These are phyloP conservation scores for Hirschioporus abietinus DNA, from an alignment of 768 basidiomycete genomes.

Conservation along the genomic window DNA sequence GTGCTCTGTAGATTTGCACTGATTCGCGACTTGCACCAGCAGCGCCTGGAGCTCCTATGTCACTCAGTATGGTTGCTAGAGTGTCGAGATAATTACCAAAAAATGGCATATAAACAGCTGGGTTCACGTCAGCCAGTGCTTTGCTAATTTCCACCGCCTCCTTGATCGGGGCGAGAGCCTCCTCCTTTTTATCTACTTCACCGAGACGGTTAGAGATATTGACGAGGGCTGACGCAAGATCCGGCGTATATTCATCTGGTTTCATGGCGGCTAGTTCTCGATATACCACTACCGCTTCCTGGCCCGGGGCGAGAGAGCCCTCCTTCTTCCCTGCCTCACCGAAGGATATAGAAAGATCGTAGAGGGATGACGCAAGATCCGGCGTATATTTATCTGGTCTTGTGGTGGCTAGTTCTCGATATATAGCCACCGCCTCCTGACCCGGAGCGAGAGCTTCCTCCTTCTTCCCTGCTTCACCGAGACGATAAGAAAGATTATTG, in stretches of 20 bases:
- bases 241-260: not conserved
- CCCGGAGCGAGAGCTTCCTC: slow-evolving; percentile 11
- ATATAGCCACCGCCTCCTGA: slow-evolving; percentile 4
- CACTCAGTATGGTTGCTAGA: not conserved
- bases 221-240: not conserved
- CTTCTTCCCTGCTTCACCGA: slow-evolving; percentile 7
- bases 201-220: no score
- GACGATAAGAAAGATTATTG: slow-evolving; percentile 5
- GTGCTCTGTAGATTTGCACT: not conserved
- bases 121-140: not conserved
- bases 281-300: not conserved
- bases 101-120: slow-evolving; percentile 6
- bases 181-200: no score
- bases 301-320: no score
- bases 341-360: no score
- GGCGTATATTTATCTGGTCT: no score
- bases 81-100: slow-evolving; percentile 8
- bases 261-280: not conserved
- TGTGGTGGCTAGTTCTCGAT: not conserved
- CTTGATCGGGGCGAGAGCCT: no score
- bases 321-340: no score
- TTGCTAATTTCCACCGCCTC: not conserved
- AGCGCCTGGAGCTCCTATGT: no score
- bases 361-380: no score
- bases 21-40: no score